phyloP scores from a whole-genome alignment of 306 rosid species.

The Vachellia pachyceras region DNA sequence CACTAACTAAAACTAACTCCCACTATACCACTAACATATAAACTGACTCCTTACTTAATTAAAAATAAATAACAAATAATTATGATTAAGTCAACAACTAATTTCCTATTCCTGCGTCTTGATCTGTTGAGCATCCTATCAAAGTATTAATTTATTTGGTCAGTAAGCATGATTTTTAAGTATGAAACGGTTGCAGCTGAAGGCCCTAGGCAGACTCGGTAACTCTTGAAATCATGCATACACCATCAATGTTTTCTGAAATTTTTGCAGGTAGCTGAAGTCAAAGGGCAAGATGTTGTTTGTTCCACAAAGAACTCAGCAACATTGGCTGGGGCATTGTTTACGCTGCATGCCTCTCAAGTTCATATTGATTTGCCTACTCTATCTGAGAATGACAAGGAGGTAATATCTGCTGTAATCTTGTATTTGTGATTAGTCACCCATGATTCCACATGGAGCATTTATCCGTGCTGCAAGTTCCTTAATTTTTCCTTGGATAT shows the following conservation, averaged over 20 bases:
- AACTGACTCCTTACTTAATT: too few species aligned
- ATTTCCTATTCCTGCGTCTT: too few species aligned
- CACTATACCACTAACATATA: too few species aligned
- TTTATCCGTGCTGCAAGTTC: constrained; percentile 15
- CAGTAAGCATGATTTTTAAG: not conserved
- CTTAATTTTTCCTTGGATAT: not conserved
- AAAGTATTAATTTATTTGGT: not conserved
- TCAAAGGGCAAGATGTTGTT: constrained; percentile 74
- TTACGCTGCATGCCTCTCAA: constrained; percentile 95
- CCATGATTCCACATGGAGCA: constrained; percentile 12
- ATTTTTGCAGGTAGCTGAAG: constrained; percentile 70
- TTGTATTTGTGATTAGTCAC: constrained; percentile 19
- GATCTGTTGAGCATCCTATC: too few species aligned
- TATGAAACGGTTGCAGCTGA: not conserved
- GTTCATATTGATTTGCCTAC: constrained; percentile 87
- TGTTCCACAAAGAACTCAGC: constrained; percentile 88
- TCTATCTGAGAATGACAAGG: constrained; percentile 83
- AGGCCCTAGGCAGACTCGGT: constrained; percentile 3
- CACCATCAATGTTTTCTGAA: constrained; percentile 44
- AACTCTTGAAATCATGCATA: constrained; percentile 34
- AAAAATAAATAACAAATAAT: too few species aligned
- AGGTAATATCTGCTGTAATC: constrained; percentile 52
- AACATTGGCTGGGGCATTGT: constrained; percentile 90
- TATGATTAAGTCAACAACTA: too few species aligned
- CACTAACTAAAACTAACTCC: too few species aligned